Percentiles rank a stretch among this genome's conserved stretches.
These are phyloP conservation scores for Linnemannia elongata DNA, from an alignment of 192 early-diverging fungal genomes.

Conservation along the genomic window DNA sequence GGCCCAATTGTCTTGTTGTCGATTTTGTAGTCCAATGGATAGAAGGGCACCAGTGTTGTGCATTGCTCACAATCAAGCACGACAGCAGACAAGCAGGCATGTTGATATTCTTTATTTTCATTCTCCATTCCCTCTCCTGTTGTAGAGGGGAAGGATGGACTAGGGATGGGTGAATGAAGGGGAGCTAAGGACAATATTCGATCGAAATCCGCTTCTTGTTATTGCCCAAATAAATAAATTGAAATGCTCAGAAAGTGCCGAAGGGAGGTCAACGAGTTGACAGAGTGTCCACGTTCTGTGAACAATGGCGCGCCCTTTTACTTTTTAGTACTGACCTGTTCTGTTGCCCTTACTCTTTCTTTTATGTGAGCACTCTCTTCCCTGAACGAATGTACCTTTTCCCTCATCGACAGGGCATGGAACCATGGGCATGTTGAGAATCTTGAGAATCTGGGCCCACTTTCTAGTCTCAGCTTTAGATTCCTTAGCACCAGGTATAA, in stretches of 20 bases:
- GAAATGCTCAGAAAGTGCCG: not conserved
- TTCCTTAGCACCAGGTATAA: not conserved
- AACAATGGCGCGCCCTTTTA: not conserved
- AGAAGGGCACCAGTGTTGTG: not conserved
- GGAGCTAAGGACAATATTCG: not conserved
- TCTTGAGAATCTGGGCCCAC: not conserved
- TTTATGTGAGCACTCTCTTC: not conserved
- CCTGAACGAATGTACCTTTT: not conserved
- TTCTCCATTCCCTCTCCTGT: not conserved
- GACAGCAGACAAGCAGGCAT: not conserved
- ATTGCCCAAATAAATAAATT: not conserved
- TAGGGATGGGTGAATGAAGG: not conserved
- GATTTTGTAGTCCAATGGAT: not conserved
- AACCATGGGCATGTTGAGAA: not conserved
- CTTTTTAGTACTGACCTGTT: not conserved
- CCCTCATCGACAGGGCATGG: not conserved
- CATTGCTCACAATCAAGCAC: conserved; percentile 1
- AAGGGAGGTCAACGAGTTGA: not conserved
- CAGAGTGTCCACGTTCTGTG: not conserved
- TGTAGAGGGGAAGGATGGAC: not conserved
- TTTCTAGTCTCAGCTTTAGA: not conserved
- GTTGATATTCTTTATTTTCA: not conserved
- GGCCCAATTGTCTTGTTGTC: not conserved
- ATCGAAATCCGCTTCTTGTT: not conserved
- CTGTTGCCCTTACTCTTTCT: not conserved